phyloP scores from a whole-genome alignment of 2,329 filamentous ascomycete species.

The Paecilomyces sp. region DNA sequence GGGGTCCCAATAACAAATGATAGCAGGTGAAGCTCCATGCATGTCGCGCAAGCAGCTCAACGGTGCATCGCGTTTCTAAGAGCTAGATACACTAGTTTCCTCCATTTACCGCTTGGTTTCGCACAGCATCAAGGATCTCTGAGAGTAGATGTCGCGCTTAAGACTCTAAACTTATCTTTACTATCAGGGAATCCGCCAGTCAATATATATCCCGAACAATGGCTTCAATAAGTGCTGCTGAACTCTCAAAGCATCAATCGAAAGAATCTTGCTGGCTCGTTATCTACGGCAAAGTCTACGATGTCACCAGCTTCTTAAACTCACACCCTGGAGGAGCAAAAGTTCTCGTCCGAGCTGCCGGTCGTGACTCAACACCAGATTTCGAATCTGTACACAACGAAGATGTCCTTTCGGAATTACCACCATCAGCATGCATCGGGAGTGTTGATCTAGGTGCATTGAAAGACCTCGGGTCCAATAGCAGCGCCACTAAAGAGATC shows the following conservation, averaged over 20 bases:
- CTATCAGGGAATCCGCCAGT: background rate
- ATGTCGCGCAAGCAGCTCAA: too few relatives aligned
- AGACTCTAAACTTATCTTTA: background rate
- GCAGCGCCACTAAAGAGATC: background rate
- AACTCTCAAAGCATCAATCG: constrained; percentile 44
- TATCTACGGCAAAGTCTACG: constrained; percentile 46
- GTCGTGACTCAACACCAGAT: constrained; percentile 26
- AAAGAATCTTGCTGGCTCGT: constrained; percentile 47
- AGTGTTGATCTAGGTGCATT: constrained; percentile 9
- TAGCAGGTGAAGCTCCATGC: too few relatives aligned
- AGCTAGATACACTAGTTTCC: too few relatives aligned
- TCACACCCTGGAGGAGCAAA: constrained; percentile 26
- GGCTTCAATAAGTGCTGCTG: constrained; percentile 9
- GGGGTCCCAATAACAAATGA: too few relatives aligned
- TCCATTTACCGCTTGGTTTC: background rate
- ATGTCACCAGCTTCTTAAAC: constrained; percentile 36
- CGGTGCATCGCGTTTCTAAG: too few relatives aligned
- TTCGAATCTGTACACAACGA: constrained; percentile 28
- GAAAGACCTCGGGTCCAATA: constrained; percentile 7
- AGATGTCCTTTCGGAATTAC: constrained; percentile 22
- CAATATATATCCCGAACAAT: background rate
- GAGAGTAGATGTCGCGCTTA: too few relatives aligned
- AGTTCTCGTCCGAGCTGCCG: constrained; percentile 26
- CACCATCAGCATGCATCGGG: constrained; percentile 16
- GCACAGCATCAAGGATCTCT: too few relatives aligned